Conservation (phyloP, 495 filamentous ascomycete genomes). For the Trichoderma reesei region DNA sequence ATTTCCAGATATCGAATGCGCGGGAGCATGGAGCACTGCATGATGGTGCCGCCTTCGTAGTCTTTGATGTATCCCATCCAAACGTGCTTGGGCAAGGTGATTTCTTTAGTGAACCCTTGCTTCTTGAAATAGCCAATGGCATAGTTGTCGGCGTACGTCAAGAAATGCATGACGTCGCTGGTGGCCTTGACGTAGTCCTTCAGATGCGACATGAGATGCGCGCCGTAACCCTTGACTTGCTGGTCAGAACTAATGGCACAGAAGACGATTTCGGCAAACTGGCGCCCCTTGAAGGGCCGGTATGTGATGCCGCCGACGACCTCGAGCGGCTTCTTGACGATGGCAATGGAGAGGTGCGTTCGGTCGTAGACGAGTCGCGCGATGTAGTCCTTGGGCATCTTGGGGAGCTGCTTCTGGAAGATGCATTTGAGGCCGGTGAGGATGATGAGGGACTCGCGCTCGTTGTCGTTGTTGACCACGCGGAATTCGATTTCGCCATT, state of each 20-base stretch:
- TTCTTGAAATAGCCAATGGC: conserved; percentile 99
- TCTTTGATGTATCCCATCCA: conserved; percentile 99
- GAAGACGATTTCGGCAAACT: conserved; percentile 97
- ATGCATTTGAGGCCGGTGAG: conserved; percentile 94
- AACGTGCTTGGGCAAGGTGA: conserved; percentile 75
- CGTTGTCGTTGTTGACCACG: conserved; percentile 93
- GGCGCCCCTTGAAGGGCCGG: conserved; percentile 82
- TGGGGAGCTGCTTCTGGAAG: conserved; percentile 95
- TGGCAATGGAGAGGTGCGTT: conserved; percentile 91
- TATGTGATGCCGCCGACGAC: conserved; percentile 97
- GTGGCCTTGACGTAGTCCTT: conserved; percentile 99
- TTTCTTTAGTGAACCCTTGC: conserved; percentile 97
- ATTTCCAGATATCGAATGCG: conserved; percentile 88
- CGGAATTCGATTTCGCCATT: conserved; percentile 95
- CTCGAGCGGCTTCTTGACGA: conserved; percentile 91
- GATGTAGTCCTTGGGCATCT: conserved; percentile 99
- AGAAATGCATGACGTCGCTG: conserved; percentile 93
- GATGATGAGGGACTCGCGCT: conserved; percentile 82
- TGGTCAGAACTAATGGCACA: conserved; percentile 97
- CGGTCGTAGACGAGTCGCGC: conserved; percentile 94
- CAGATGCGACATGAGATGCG: conserved; percentile 93
- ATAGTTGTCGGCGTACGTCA: conserved; percentile 98
- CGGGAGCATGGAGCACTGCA: conserved; percentile 98
- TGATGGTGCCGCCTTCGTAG: conserved; percentile 97
- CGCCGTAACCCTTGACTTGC: conserved; percentile 97